Percentiles rank a stretch among this genome's conserved stretches.
phyloP scores from a whole-genome alignment of 2,329 filamentous ascomycete genomes.

The Talaromyces sp. region DNA sequence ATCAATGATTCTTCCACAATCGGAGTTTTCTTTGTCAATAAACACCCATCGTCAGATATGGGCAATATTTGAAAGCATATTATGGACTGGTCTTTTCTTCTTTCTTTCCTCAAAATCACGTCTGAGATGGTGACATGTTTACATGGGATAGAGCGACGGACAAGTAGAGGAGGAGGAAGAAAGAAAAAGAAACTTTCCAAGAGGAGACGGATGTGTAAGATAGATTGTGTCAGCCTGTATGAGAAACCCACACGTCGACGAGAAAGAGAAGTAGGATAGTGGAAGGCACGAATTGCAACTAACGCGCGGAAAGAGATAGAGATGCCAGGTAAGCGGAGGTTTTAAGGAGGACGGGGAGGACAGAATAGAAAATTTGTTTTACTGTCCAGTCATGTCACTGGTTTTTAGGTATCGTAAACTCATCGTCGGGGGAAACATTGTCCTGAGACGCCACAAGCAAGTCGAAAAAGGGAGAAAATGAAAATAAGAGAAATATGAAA shows the following conservation, averaged over 20 bases:
- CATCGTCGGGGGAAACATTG: not conserved
- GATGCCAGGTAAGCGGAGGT: not conserved
- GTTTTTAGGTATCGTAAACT: conserved; percentile 1
- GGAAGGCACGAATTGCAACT: not conserved
- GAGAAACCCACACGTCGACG: not conserved
- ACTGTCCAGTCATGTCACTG: not conserved
- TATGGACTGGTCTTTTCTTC: not conserved
- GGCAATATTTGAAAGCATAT: not conserved
- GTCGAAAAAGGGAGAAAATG: not conserved
- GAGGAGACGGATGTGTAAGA: not conserved
- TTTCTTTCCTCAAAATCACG: not conserved
- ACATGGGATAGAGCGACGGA: not conserved
- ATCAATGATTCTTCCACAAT: not conserved
- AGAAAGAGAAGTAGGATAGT: not conserved
- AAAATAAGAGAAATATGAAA: conserved; percentile 4
- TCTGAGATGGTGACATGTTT: not conserved
- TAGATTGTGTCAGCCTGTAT: not conserved
- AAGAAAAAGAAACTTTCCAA: not conserved
- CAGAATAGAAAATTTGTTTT: not conserved
- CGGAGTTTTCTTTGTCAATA: not conserved
- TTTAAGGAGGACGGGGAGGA: not conserved
- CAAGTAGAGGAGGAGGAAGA: not conserved
- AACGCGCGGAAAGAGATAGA: not conserved
- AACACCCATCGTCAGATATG: not conserved
- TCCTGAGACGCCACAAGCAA: not conserved